These are phyloP conservation scores for Podila minutissima DNA, from an alignment of 192 early-diverging fungal genomes.

Conservation along the genomic window DNA sequence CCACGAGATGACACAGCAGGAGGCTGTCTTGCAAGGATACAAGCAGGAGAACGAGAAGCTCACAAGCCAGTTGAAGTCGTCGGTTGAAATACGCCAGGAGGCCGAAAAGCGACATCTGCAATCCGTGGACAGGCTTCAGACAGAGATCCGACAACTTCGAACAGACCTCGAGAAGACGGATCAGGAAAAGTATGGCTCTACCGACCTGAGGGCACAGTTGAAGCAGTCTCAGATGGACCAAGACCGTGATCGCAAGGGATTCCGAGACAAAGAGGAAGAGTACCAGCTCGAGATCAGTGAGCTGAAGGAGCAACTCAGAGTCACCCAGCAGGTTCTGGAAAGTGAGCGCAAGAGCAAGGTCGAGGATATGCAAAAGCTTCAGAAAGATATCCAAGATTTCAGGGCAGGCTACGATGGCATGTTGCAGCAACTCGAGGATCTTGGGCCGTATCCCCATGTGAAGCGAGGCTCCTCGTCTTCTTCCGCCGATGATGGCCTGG, in stretches of 20 bases:
- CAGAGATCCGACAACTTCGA: constrained; percentile 26
- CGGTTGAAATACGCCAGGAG: constrained; percentile 43
- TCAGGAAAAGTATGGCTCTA: constrained; percentile 34
- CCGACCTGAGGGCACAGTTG: constrained; percentile 19
- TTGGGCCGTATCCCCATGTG: constrained; percentile 14
- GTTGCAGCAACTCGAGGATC: constrained; percentile 20
- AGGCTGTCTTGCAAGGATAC: constrained; percentile 44
- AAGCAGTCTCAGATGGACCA: constrained; percentile 26
- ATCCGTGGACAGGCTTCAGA: constrained; percentile 27
- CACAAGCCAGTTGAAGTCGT: constrained; percentile 39
- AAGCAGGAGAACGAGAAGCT: constrained; percentile 47
- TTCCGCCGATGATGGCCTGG: constrained; percentile 37
- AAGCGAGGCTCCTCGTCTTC: constrained; percentile 37
- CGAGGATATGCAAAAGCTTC: constrained; percentile 43
- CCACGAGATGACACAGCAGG: constrained; percentile 51
- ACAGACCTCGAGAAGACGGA: constrained; percentile 31
- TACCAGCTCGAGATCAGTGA: constrained; percentile 29
- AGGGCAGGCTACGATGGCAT: constrained; percentile 38
- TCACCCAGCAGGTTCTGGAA: constrained; percentile 29
- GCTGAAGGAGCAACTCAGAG: constrained; percentile 25
- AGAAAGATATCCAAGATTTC: constrained; percentile 35
- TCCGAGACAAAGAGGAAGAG: constrained; percentile 50
- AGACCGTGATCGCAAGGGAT: constrained; percentile 16
- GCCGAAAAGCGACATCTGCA: constrained; percentile 47
- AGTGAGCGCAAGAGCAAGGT: constrained; percentile 34